A percentile compares a stretch with the other conserved stretches of the same genome.
These are phyloP conservation scores for Tricholoma saponaceum DNA, from an alignment of 768 basidiomycete species.

Conservation along the genomic window DNA sequence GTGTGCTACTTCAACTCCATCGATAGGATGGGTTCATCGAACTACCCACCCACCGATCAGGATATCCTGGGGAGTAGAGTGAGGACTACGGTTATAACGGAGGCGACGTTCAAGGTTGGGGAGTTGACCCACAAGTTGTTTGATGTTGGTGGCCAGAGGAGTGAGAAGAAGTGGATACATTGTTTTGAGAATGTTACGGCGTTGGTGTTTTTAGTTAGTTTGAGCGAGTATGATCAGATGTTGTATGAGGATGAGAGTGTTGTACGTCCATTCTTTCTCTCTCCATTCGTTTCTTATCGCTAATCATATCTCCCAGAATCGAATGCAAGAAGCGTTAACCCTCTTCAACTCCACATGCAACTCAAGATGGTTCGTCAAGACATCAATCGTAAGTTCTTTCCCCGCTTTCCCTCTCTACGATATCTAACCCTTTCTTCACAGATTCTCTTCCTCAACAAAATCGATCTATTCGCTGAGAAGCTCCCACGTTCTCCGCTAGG, in stretches of 20 bases:
- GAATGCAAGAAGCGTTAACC: slow-evolving; percentile 95
- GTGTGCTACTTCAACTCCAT: slow-evolving; percentile 95
- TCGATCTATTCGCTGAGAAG: slow-evolving; percentile 94
- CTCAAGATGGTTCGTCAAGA: slow-evolving; percentile 94
- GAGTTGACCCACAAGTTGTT: slow-evolving; percentile 92
- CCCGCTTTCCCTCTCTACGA: background rate
- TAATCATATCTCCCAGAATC: slow-evolving; percentile 52
- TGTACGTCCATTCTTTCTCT: slow-evolving; percentile 46
- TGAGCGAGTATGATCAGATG: slow-evolving; percentile 98
- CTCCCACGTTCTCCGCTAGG: slow-evolving; percentile 78
- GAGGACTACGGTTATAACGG: slow-evolving; percentile 97
- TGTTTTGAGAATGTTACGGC: slow-evolving; percentile 95
- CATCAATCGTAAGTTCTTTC: slow-evolving; percentile 71
- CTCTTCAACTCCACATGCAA: slow-evolving; percentile 99
- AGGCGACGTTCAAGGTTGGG: slow-evolving; percentile 94
- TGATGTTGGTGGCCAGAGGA: slow-evolving; percentile 87
- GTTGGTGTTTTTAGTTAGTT: slow-evolving; percentile 85
- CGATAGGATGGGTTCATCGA: slow-evolving; percentile 70
- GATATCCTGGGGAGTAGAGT: slow-evolving; percentile 93
- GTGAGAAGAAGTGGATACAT: slow-evolving; percentile 95
- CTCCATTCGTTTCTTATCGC: slow-evolving; percentile 1
- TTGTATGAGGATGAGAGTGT: slow-evolving; percentile 95
- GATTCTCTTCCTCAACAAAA: slow-evolving; percentile 97
- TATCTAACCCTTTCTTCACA: slow-evolving; percentile 22
- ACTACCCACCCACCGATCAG: slow-evolving; percentile 90